phyloP scores from a whole-genome alignment of 2,329 filamentous ascomycete species.

The Aspergillus fumigatus region DNA sequence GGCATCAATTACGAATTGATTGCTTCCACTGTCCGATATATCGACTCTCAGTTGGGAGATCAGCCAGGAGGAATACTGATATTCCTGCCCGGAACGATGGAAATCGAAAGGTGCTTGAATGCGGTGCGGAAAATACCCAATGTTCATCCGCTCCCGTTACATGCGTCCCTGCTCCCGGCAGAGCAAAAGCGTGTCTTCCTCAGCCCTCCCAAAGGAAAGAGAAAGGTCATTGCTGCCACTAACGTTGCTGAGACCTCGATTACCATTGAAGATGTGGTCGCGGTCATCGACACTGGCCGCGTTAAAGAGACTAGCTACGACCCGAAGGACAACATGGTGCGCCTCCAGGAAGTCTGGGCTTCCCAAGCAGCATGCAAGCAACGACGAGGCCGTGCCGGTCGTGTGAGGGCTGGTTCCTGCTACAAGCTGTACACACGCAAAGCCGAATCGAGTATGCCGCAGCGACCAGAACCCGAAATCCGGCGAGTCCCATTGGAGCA shows the following conservation, averaged over 20 bases:
- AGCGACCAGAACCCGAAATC: constrained; percentile 89
- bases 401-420: constrained; percentile 85
- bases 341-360: constrained; percentile 91
- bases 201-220: constrained; percentile 67
- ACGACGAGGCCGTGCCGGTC: constrained; percentile 83
- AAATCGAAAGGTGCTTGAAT: constrained; percentile 78
- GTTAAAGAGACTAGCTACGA: constrained; percentile 98
- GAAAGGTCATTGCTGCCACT: constrained; percentile 90
- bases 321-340: constrained; percentile 85
- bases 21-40: constrained; percentile 70
- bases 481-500: constrained; percentile 89
- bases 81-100: constrained; percentile 85
- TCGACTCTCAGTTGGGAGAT: constrained; percentile 70
- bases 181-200: constrained; percentile 88
- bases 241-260: constrained; percentile 98
- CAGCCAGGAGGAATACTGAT: constrained; percentile 87
- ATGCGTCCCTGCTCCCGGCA: constrained; percentile 82
- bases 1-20: constrained; percentile 91
- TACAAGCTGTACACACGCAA: constrained; percentile 93
- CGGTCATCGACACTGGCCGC: constrained; percentile 88
- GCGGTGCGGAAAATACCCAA: constrained; percentile 60
- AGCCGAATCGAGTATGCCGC: constrained; percentile 77
- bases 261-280: constrained; percentile 95
- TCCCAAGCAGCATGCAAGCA: constrained; percentile 93
- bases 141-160: constrained; percentile 77